Conservation (phyloP, 2,329 filamentous ascomycete genomes). For the Curvularia sp. region DNA sequence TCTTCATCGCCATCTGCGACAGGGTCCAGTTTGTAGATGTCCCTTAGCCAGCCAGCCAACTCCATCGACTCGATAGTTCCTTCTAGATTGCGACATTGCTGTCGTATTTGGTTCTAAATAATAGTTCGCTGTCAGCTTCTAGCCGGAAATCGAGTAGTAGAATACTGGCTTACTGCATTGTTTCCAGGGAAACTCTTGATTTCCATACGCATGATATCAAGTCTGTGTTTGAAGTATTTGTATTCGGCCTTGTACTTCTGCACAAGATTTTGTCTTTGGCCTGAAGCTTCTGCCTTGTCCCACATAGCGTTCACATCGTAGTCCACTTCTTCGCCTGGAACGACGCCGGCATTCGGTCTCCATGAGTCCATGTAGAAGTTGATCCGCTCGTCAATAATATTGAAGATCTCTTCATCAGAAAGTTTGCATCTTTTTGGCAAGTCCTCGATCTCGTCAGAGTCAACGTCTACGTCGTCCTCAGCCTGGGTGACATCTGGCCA, state of each 20-base stretch:
- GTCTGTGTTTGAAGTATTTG: conserved; percentile 22
- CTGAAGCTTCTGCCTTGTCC: conserved; percentile 29
- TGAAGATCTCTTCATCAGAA: conserved; percentile 19
- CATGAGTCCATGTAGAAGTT: conserved; percentile 27
- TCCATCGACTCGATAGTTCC: conserved; percentile 68
- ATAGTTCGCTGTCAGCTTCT: neutral
- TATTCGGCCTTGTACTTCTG: conserved; percentile 22
- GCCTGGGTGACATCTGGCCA: conserved; percentile 17
- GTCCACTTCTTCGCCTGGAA: conserved; percentile 14
- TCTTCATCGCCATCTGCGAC: conserved; percentile 11
- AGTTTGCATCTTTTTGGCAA: conserved; percentile 18
- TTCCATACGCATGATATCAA: conserved; percentile 30
- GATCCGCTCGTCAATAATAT: conserved; percentile 41
- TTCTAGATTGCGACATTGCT: conserved; percentile 67
- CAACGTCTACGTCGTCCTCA: conserved; percentile 5
- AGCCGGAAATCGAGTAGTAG: neutral
- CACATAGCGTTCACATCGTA: conserved; percentile 30
- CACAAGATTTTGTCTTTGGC: conserved; percentile 20
- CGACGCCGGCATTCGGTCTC: conserved; percentile 24
- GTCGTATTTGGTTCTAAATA: conserved; percentile 56
- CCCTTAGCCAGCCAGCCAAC: conserved; percentile 55
- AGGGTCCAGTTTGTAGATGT: conserved; percentile 27
- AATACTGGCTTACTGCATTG: conserved; percentile 44
- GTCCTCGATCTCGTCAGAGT: conserved; percentile 7
- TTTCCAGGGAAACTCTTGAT: conserved; percentile 55